Evolutionary conservation across 805 yeast genomes (phyloP).

Genomic region (Isabelozyma gotoi): DNA sequence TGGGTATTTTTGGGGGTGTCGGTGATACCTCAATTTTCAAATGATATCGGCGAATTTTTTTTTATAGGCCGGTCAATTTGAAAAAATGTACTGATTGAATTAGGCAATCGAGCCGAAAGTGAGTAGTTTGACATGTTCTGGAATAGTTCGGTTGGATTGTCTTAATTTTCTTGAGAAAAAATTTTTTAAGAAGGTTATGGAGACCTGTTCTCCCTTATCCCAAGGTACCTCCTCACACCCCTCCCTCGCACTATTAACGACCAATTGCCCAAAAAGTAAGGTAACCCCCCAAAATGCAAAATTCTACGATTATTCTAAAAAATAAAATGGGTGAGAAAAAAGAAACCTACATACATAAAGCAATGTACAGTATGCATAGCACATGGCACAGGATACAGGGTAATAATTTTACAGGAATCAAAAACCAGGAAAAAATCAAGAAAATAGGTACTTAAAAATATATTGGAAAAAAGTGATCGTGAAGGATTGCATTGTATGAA

Average conservation of each 20-base stretch:
- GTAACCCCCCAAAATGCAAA: background rate
- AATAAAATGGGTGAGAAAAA: too few species aligned
- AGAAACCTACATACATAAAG: background rate
- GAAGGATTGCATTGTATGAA: too few species aligned
- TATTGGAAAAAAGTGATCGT: too few species aligned
- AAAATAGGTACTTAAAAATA: too few species aligned
- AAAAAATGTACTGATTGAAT: too few species aligned
- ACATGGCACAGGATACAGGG: background rate
- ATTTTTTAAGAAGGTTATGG: background rate
- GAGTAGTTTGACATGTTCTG: background rate
- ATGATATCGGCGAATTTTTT: background rate
- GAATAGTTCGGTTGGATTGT: background rate
- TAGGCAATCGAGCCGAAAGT: background rate
- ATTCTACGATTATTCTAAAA: background rate
- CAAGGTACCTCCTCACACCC: background rate
- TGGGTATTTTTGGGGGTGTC: too few species aligned
- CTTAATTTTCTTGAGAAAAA: too few species aligned
- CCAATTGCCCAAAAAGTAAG: background rate
- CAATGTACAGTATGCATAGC: background rate
- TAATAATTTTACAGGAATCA: too few species aligned
- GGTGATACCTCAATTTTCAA: too few species aligned
- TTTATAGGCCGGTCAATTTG: background rate
- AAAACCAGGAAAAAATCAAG: too few species aligned
- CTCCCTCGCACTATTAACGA: background rate
- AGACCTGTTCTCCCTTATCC: background rate